phyloP scores from a whole-genome alignment of 2,329 filamentous ascomycete genomes.

The Aspergillus fijiensis region DNA sequence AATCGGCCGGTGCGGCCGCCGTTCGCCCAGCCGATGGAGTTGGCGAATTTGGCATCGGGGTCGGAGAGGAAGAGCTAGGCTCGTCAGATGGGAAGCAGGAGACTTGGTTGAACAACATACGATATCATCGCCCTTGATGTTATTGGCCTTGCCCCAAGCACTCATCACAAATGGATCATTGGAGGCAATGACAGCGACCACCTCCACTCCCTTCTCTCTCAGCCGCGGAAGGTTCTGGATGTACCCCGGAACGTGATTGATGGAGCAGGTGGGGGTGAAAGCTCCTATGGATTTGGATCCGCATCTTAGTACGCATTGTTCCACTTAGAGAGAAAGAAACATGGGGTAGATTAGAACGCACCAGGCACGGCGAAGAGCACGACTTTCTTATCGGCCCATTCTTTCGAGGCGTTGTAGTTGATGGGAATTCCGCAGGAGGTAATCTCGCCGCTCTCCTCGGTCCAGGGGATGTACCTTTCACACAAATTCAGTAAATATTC shows the following conservation, averaged over 20 bases:
- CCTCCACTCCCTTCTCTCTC: conserved; percentile 75
- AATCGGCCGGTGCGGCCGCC: conserved; percentile 70
- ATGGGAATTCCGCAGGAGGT: conserved; percentile 75
- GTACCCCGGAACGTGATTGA: conserved; percentile 75
- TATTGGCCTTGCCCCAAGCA: conserved; percentile 84
- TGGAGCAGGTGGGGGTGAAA: conserved; percentile 84
- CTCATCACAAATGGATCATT: conserved; percentile 86
- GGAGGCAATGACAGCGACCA: conserved; percentile 73
- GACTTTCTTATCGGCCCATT: conserved; percentile 71
- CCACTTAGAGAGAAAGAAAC: neutral
- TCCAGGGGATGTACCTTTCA: conserved; percentile 79
- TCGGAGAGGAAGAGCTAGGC: conserved; percentile 71
- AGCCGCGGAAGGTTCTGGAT: conserved; percentile 67
- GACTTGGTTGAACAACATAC: conserved; percentile 38
- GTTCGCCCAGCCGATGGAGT: conserved; percentile 70
- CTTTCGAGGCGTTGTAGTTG: conserved; percentile 76
- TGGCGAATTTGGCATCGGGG: conserved; percentile 67
- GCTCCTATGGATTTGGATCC: conserved; percentile 51
- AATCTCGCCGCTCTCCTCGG: conserved; percentile 66
- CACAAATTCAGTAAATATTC: neutral
- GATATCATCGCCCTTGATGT: conserved; percentile 67
- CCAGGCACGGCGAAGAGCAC: conserved; percentile 71
- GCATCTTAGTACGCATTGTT: neutral
- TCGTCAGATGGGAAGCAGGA: neutral
- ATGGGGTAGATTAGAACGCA: conserved; percentile 22